A percentile compares a stretch with the other conserved stretches of the same genome.
Evolutionary conservation across 768 basidiomycete genomes (phyloP).

Genomic region (Lanmaoa pseudosensibilis): DNA sequence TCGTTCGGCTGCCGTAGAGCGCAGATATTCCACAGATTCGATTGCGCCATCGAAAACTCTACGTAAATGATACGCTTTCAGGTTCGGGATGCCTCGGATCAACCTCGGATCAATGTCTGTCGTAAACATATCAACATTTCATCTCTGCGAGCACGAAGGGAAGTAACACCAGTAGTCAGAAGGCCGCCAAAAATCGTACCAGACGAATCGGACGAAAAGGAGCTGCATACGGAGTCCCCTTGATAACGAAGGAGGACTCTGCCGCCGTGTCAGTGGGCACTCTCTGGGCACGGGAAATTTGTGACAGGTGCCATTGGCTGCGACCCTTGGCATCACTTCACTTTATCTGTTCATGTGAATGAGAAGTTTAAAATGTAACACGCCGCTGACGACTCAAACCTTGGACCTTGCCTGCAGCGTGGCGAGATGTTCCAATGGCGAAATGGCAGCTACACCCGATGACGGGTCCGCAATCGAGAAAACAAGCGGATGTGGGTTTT

Average conservation of each 20-base stretch:
- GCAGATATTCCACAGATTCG: no score
- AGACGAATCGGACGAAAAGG: background rate
- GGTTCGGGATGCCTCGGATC: background rate
- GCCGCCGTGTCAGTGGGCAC: no score
- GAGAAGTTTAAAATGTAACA: background rate
- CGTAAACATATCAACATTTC: background rate
- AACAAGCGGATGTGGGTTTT: no score
- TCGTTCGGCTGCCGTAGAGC: no score
- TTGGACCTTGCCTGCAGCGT: background rate
- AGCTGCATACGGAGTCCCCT: background rate
- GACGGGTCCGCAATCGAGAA: no score
- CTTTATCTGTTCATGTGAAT: background rate
- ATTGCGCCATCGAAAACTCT: background rate
- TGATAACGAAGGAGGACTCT: background rate
- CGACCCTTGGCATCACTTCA: slow-evolving; percentile 6
- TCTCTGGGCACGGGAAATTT: background rate
- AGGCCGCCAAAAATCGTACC: no score
- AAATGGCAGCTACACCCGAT: background rate
- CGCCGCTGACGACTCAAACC: background rate
- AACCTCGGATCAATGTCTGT: no score
- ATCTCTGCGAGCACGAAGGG: background rate
- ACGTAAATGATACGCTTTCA: background rate
- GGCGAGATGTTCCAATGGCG: background rate
- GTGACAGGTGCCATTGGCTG: background rate
- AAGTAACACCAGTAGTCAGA: background rate